Base-by-base conservation (phyloP, 331 rosid species). In the Malus hybrid region DNA sequence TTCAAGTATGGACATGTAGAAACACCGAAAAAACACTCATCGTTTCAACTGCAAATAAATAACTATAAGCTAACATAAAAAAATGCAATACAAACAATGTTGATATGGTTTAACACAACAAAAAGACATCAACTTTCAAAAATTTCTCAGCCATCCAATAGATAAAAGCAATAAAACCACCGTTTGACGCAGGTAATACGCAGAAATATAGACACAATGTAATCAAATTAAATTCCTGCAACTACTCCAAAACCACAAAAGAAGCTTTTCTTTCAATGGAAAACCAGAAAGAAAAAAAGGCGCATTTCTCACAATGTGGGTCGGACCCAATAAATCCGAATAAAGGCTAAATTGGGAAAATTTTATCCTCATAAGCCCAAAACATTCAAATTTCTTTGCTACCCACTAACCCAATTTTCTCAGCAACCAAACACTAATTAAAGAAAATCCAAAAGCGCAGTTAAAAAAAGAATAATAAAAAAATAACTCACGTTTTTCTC, bases 401-500 rank as follows among this genome's bases (percentile, higher is more conserved):
- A 10, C 13, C 29, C 8, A 9, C 29, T 6, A 33, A 34, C 22
- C 31, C n/a, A 59, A 56, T 64, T 62, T 80, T 80, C 76, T 59
- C 69, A 44, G 69, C 65, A 75, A 57, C 61, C 77, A 76, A 81
- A 65, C 72, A 33, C 3, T 12, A 77, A 61, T 19, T 48, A 32
- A 20, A 62, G 54, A 20, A 69, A 76, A 42, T 5, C 69, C 11
- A 28, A 62, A 15, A 44, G 42, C 28, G 20, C 44, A 54, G 29
- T 20, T 10, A 11, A 5, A 50, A 34, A 1, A 31, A 36, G 14
- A 19, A 71, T 16, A 22, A 24, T 8, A 5, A 67, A 65, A 62
- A 52, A 67, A 28, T 28, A 31, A 57, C 80, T 36, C 69, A 79
- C 83, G 81, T 65, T 65, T 48, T 72, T 72, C 33, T 72, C 65